Evolutionary conservation across 768 basidiomycete genomes (phyloP).

Genomic region (Mycena haematopus): DNA sequence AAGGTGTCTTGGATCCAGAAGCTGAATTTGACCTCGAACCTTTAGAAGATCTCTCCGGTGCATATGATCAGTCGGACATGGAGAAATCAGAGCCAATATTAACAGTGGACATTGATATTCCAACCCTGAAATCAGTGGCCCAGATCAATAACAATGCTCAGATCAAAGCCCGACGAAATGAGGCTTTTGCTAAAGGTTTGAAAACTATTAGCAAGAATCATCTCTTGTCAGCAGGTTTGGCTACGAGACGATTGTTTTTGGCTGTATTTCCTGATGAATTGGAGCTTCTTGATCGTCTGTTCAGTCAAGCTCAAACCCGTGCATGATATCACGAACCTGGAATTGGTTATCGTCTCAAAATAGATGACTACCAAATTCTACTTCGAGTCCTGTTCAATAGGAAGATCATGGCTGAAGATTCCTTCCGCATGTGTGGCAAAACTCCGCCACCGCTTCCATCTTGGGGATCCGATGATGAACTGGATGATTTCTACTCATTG

Average conservation of each 20-base stretch:
- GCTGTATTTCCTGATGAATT: too few relatives aligned
- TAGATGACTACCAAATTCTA: too few relatives aligned
- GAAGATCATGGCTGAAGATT: too few relatives aligned
- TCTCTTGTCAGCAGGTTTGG: background rate
- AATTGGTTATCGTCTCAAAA: too few relatives aligned
- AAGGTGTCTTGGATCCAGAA: background rate
- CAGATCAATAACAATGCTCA: slow-evolving; percentile 1
- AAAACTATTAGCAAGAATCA: background rate
- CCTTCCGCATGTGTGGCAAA: too few relatives aligned
- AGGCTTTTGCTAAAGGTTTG: slow-evolving; percentile 3
- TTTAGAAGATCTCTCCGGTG: background rate
- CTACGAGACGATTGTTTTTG: slow-evolving; percentile 1
- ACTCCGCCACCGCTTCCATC: too few relatives aligned
- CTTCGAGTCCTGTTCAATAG: too few relatives aligned
- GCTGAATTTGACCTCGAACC: background rate
- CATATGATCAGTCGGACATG: background rate
- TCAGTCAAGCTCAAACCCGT: too few relatives aligned
- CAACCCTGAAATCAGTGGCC: background rate
- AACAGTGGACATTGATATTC: background rate
- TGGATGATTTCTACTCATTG: too few relatives aligned
- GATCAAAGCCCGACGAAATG: slow-evolving; percentile 6
- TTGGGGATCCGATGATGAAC: too few relatives aligned
- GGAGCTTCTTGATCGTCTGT: too few relatives aligned
- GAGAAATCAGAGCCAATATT: background rate
- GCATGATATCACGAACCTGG: too few relatives aligned